phyloP scores from a whole-genome alignment of 176 grass and related monocot genomes.

The Cymbopogon citratus region DNA sequence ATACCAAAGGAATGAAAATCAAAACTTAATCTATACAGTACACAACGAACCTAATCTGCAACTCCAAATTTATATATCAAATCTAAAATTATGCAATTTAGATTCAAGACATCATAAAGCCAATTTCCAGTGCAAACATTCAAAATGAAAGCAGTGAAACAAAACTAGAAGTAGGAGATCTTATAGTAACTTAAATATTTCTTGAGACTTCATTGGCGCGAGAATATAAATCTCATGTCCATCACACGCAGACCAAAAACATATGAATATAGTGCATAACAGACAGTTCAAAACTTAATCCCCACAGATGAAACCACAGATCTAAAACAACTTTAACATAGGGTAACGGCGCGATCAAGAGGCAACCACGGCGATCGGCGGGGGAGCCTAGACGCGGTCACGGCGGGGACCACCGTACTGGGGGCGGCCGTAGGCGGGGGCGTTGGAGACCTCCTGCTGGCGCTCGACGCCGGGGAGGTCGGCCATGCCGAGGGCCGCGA shows the following conservation, averaged over 20 bases:
- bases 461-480: slow-evolving; percentile 77
- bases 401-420: slow-evolving; percentile 40
- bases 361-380: neutral
- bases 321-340: slow-evolving; percentile 22
- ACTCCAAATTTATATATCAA: neutral
- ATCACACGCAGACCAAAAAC: slow-evolving; percentile 24
- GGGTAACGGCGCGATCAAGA: neutral
- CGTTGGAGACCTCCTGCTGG: slow-evolving; percentile 33
- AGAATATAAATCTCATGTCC: slow-evolving; percentile 29
- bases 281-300: slow-evolving; percentile 32
- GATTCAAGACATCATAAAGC: neutral
- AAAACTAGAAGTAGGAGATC: neutral
- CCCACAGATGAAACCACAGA: slow-evolving; percentile 15
- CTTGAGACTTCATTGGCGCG: slow-evolving; percentile 11
- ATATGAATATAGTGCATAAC: neutral
- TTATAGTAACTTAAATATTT: neutral
- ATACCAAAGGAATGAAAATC: neutral
- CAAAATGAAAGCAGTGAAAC: neutral
- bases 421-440: slow-evolving; percentile 30
- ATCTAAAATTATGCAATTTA: neutral
- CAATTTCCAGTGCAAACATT: neutral
- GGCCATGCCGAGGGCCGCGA: slow-evolving; percentile 70
- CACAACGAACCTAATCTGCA: neutral
- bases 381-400: slow-evolving; percentile 31
- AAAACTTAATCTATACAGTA: neutral